Percentiles rank a stretch among this genome's conserved stretches.
phyloP scores from a whole-genome alignment of 768 basidiomycete genomes.

The Kwoniella heveanensis region DNA sequence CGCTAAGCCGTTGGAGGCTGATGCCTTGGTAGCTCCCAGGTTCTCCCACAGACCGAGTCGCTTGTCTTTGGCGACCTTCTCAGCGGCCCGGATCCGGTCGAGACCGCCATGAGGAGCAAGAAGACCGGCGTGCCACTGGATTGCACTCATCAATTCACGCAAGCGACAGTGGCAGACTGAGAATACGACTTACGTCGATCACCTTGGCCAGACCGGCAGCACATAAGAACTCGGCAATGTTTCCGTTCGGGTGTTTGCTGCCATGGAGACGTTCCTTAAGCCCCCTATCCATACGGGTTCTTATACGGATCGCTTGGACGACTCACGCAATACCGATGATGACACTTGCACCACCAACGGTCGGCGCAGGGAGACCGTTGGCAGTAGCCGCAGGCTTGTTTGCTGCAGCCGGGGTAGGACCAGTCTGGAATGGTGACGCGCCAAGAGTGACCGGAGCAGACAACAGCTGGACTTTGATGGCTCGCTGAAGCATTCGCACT shows the following conservation, averaged over 20 bases:
- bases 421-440: slow-evolving; percentile 77
- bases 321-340: slow-evolving; percentile 73
- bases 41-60: slow-evolving; percentile 57
- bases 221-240: slow-evolving; percentile 87
- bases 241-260: slow-evolving; percentile 81
- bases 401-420: slow-evolving; percentile 76
- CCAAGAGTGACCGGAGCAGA: slow-evolving; percentile 65
- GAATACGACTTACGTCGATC: slow-evolving; percentile 64
- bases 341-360: slow-evolving; percentile 72
- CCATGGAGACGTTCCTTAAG: slow-evolving; percentile 16
- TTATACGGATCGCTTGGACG: background rate
- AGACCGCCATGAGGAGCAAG: slow-evolving; percentile 79
- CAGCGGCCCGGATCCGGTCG: slow-evolving; percentile 82
- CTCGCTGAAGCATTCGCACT: slow-evolving; percentile 52
- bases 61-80: slow-evolving; percentile 65
- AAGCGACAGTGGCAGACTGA: background rate
- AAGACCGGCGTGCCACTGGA: slow-evolving; percentile 89
- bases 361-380: slow-evolving; percentile 49
- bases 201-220: slow-evolving; percentile 82
- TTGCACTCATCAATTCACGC: background rate
- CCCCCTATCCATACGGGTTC: slow-evolving; percentile 40
- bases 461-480: slow-evolving; percentile 55
- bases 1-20: slow-evolving; percentile 27
- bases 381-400: slow-evolving; percentile 52
- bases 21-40: slow-evolving; percentile 46